Conservation (phyloP, 257 asterid species). For the Paulownia fortunei region DNA sequence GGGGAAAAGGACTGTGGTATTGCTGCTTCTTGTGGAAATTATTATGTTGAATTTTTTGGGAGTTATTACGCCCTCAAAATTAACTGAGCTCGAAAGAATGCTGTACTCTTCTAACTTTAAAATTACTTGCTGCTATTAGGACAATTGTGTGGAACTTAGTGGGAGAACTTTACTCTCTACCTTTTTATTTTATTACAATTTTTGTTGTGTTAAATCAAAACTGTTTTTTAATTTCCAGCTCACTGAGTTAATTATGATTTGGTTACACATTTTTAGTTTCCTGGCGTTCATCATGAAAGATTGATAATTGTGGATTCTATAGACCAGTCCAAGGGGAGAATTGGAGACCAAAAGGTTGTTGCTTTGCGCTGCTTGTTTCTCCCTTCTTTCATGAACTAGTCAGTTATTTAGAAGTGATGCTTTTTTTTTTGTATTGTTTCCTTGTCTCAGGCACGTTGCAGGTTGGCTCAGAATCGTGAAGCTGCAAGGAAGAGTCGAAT, state of each 20-base stretch:
- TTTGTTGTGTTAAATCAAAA: neutral
- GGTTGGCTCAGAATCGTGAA: slow-evolving; percentile 84
- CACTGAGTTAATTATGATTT: neutral
- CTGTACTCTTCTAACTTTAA: neutral
- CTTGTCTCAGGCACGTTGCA: slow-evolving; percentile 57
- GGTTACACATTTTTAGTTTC: slow-evolving; percentile 21
- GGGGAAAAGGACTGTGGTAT: neutral
- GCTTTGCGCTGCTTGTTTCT: neutral
- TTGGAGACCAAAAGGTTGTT: slow-evolving; percentile 42
- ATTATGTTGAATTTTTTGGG: too few species aligned
- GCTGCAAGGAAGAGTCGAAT: slow-evolving; percentile 83
- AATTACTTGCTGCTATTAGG: too few species aligned
- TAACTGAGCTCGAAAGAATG: neutral
- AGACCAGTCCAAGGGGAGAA: slow-evolving; percentile 25
- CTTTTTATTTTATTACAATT: neutral
- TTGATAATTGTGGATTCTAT: slow-evolving; percentile 30
- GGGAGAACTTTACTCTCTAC: too few species aligned
- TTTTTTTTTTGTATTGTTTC: neutral
- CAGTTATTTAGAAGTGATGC: neutral
- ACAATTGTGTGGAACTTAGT: too few species aligned
- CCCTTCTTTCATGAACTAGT: neutral
- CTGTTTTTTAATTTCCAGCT: neutral
- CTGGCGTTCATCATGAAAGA: slow-evolving; percentile 22
- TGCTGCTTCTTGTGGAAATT: neutral
- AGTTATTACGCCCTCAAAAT: neutral